Evolutionary conservation across 768 basidiomycete genomes (phyloP), one percentile per base, ranked within the genome.

Genomic region (Psilocybe sp.): DNA sequence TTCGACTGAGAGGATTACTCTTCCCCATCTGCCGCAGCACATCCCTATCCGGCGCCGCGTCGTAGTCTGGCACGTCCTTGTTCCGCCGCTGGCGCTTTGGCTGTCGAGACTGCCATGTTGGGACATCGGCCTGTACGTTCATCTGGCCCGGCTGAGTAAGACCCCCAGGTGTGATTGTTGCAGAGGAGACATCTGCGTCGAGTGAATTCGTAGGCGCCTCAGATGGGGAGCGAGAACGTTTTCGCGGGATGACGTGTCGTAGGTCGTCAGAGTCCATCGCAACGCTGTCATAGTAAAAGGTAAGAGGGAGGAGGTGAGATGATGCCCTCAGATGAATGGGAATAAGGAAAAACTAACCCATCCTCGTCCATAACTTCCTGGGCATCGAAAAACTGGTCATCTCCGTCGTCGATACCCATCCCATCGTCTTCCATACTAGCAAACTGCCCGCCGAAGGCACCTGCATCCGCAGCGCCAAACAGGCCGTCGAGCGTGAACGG

Each of bases 401-500:
- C 75, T 12, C 64, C 62, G 15, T 69, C 71, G 38, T 76, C 77
- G 50, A 65, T 71, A 54, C 77, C 63, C 67, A 77, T 72, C 0
- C 70, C 33, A 31, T 59, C 60, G 3, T 56, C 74, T 34, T 75
- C 70, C n/a, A 63, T 61, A 2, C 69, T 7, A 28, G 23, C 23
- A 4, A 3, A 3, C 7, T 28, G 69, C 9, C 69, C 72, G 36
- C 74, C 81, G 51, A 90, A 90, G 8, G 89, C 91, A n/a, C 85
- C 87, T 10, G 82, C 83, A 61, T 93, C 93, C 0, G 89, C 85
- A 36, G 77, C 80, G 5, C 85, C 84, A 55, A 96, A 94, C 4
- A 98, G 67, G 0, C 87, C 94, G 10, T 81, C 90, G 2, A 80
- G 63, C 52, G 87, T 81, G 60, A 98, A 97, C 2, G 92, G 87